phyloP scores from a whole-genome alignment of 1,139 yeast genomes.

The Yamadazyma dendronema region DNA sequence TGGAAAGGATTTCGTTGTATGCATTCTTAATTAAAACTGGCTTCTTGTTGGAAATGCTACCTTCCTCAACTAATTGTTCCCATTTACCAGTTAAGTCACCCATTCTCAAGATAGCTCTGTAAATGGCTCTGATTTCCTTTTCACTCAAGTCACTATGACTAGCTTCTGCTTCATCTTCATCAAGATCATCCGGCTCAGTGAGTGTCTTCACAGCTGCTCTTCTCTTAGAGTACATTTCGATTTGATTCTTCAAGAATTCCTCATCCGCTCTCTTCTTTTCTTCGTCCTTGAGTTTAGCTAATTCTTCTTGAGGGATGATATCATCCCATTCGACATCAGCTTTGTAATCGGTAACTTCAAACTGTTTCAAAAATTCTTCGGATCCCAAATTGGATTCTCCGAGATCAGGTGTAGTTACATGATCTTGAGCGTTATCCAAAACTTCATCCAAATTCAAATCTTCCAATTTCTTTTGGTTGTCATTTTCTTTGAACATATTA shows the following conservation, averaged over 20 bases:
- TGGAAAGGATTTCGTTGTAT: constrained; percentile 65
- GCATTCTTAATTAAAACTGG: constrained; percentile 80
- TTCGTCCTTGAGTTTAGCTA: constrained; percentile 83
- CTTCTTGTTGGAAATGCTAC: constrained; percentile 80
- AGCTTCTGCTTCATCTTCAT: constrained; percentile 20
- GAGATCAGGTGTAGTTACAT: constrained; percentile 90
- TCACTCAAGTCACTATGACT: constrained; percentile 66
- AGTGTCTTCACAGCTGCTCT: constrained; percentile 67
- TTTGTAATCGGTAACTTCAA: constrained; percentile 97
- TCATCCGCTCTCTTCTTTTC: constrained; percentile 87
- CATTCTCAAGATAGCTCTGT: constrained; percentile 74
- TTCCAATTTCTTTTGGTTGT: constrained; percentile 92
- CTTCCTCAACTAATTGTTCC: constrained; percentile 88
- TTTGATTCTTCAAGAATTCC: constrained; percentile 81
- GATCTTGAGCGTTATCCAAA: constrained; percentile 95
- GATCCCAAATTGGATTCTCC: constrained; percentile 98
- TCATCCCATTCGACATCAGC: constrained; percentile 99
- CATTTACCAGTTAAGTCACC: constrained; percentile 83
- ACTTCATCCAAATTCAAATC: constrained; percentile 95
- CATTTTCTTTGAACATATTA: constrained; percentile 91
- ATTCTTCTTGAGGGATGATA: constrained; percentile 94
- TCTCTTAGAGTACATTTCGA: constrained; percentile 81
- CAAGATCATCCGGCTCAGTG: constrained; percentile 35
- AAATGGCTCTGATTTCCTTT: constrained; percentile 82
- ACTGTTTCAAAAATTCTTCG: constrained; percentile 94